Conservation (phyloP, 352 stramenopile species). For the Pythium oligandrum region DNA sequence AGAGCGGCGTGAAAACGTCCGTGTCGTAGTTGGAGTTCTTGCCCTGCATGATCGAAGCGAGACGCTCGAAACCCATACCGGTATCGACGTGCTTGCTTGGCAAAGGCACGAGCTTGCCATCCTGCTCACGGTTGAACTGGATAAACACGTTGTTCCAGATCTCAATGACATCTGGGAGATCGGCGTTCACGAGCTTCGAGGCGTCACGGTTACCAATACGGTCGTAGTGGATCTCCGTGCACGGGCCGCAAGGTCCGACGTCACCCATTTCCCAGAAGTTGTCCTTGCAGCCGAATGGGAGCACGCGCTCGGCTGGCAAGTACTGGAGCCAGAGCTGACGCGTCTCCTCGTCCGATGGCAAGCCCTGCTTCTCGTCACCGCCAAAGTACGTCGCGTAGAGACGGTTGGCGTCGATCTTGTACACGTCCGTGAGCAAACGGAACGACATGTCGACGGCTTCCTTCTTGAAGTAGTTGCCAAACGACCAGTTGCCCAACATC, state of each 20-base stretch:
- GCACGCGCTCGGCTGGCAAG: slow-evolving; percentile 84
- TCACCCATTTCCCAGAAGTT: slow-evolving; percentile 99
- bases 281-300: slow-evolving; percentile 95
- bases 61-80: slow-evolving; percentile 98
- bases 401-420: slow-evolving; percentile 88
- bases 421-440: slow-evolving; percentile 96
- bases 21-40: slow-evolving; percentile 99
- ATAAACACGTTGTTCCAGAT: slow-evolving; percentile 99
- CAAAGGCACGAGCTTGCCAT: slow-evolving; percentile 86
- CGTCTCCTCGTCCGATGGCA: slow-evolving; percentile 91
- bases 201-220: slow-evolving; percentile 94
- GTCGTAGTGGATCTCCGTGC: slow-evolving; percentile 99
- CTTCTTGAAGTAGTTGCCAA: slow-evolving; percentile 99
- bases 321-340: slow-evolving; percentile 86
- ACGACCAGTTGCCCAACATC: slow-evolving; percentile 99
- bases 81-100: slow-evolving; percentile 98
- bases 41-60: slow-evolving; percentile 89
- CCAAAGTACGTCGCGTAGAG: slow-evolving; percentile 99
- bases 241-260: slow-evolving; percentile 97
- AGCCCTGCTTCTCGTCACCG: slow-evolving; percentile 85
- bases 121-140: slow-evolving; percentile 95
- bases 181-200: slow-evolving; percentile 93
- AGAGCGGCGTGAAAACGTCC: slow-evolving; percentile 97
- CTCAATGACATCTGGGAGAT: slow-evolving; percentile 98
- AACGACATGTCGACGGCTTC: slow-evolving; percentile 97